phyloP scores from a whole-genome alignment of 2,329 filamentous ascomycete species.

The Fusarium avenaceum region DNA sequence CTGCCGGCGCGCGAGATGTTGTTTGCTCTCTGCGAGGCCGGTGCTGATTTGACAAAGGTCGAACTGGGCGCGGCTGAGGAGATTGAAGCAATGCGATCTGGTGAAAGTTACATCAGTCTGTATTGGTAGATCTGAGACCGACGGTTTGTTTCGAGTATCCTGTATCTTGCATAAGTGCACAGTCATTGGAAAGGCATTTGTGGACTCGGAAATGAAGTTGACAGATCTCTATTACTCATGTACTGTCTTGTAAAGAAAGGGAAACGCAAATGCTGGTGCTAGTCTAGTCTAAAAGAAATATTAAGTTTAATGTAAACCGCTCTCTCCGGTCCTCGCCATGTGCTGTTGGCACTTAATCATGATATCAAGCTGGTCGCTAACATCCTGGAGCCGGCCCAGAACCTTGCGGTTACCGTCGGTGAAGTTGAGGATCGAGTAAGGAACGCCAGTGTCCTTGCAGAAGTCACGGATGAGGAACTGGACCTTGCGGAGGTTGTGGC shows the following conservation, averaged over 20 bases:
- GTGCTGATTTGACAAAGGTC: background rate
- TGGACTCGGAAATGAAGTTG: background rate
- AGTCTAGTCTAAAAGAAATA: conserved; percentile 7
- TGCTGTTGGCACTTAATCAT: conserved; percentile 69
- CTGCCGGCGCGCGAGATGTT: background rate
- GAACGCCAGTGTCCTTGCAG: conserved; percentile 73
- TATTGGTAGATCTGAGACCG: background rate
- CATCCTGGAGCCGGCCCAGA: conserved; percentile 64
- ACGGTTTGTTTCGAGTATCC: background rate
- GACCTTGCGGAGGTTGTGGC: conserved; percentile 74
- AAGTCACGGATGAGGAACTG: conserved; percentile 74
- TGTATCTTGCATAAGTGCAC: background rate
- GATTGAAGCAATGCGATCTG: background rate
- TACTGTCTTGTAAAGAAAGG: conserved; percentile 17
- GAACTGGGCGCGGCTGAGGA: background rate
- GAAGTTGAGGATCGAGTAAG: conserved; percentile 73
- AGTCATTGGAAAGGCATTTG: background rate
- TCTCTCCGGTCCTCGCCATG: conserved; percentile 63
- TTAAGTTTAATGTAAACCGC: conserved; percentile 51
- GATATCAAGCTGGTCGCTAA: conserved; percentile 71
- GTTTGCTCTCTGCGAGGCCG: background rate
- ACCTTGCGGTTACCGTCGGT: conserved; percentile 72
- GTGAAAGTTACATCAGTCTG: background rate
- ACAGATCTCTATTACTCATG: conserved; percentile 17
- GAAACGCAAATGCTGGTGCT: conserved; percentile 16